Evolutionary conservation across 2,329 filamentous ascomycete species (phyloP).

Genomic region (Sclerotiophoma versabilis): DNA sequence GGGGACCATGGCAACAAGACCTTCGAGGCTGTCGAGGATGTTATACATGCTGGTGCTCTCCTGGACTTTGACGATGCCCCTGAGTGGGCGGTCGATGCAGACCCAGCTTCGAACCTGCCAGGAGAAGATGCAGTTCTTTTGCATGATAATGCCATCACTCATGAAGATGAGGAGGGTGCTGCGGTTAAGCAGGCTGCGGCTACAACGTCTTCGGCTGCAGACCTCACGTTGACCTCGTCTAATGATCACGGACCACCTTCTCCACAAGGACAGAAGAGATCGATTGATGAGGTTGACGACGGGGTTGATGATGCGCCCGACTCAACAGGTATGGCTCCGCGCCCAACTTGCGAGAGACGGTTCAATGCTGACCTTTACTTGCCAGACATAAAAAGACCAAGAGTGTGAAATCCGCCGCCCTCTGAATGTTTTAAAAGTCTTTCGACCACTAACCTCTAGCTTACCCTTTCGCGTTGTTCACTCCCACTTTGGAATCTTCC

Average conservation of each 20-base stretch:
- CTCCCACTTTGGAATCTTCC: background rate
- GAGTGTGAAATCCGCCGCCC: slow-evolving; percentile 37
- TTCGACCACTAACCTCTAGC: slow-evolving; percentile 31
- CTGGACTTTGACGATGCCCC: slow-evolving; percentile 29
- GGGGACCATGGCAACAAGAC: slow-evolving; percentile 13
- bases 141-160: slow-evolving; percentile 21
- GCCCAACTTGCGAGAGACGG: slow-evolving; percentile 1
- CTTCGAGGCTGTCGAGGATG: slow-evolving; percentile 18
- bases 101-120: slow-evolving; percentile 11
- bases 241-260: slow-evolving; percentile 31
- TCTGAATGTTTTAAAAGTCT: slow-evolving; percentile 19
- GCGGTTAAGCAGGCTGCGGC: slow-evolving; percentile 31
- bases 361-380: slow-evolving; percentile 18
- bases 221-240: slow-evolving; percentile 34
- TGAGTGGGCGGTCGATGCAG: slow-evolving; percentile 29
- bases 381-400: slow-evolving; percentile 42
- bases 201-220: slow-evolving; percentile 38
- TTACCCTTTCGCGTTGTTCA: slow-evolving; percentile 2
- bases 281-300: slow-evolving; percentile 43
- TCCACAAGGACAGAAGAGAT: slow-evolving; percentile 43
- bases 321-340: slow-evolving; percentile 34
- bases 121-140: slow-evolving; percentile 16
- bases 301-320: slow-evolving; percentile 36
- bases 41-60: slow-evolving; percentile 24
- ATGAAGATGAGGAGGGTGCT: slow-evolving; percentile 35